Percentiles rank a stretch among this genome's conserved stretches.
Conservation (phyloP, 768 basidiomycete genomes). For the Auriscalpium microsporum region DNA sequence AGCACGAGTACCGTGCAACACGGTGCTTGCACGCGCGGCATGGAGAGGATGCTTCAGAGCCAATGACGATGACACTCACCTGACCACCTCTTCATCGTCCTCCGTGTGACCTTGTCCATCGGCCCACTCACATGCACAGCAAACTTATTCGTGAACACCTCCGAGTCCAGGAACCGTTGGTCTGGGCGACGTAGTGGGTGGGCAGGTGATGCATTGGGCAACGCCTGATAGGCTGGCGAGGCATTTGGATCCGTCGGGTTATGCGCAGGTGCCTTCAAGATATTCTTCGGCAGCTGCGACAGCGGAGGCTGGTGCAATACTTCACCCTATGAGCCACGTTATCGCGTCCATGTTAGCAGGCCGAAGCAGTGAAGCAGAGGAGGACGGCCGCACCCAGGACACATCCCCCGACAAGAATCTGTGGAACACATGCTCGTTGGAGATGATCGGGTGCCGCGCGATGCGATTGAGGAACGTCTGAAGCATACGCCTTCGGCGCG, state of each 20-base stretch:
- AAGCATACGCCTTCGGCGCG: conserved; percentile 86
- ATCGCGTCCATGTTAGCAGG: too few relatives aligned
- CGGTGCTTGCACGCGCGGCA: neutral
- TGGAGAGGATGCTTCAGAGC: neutral
- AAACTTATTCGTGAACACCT: conserved; percentile 93
- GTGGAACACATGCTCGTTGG: conserved; percentile 94
- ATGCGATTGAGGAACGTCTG: conserved; percentile 92
- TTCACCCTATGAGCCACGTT: conserved; percentile 51
- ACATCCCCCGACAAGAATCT: conserved; percentile 93
- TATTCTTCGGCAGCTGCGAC: conserved; percentile 88
- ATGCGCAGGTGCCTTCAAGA: conserved; percentile 90
- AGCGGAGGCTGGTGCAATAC: conserved; percentile 89
- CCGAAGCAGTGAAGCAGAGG: neutral
- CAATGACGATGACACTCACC: conserved; percentile 37
- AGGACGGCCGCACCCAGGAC: conserved; percentile 65
- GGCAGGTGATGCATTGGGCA: conserved; percentile 84
- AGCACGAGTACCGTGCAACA: neutral
- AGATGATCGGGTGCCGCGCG: conserved; percentile 86
- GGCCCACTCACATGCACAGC: conserved; percentile 83
- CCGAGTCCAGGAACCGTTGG: conserved; percentile 92
- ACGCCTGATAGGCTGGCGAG: conserved; percentile 66
- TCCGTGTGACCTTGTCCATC: conserved; percentile 94
- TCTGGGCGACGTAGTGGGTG: conserved; percentile 90
- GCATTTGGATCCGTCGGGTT: conserved; percentile 79
- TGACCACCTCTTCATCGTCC: conserved; percentile 91